Base-by-base conservation (phyloP, 2,329 filamentous ascomycete genomes). In the Thermochaetoides dissita region DNA sequence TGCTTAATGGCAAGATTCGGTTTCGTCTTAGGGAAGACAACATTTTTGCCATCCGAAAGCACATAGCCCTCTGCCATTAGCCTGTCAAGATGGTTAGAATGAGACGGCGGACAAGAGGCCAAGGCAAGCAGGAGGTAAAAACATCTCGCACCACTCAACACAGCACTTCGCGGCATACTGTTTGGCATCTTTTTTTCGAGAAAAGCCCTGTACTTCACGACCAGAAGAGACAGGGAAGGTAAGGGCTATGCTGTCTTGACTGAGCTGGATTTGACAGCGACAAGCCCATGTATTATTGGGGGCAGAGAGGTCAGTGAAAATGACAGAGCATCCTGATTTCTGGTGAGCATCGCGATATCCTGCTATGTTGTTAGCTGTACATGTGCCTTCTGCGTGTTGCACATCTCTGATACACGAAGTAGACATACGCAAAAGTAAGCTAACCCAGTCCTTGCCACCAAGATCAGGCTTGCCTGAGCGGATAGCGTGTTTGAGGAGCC, bases 181-280 rank as follows among this genome's bases (percentile, higher is more conserved):
- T 54, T 71, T 74, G 24, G 73, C 71, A 32, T 66, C 66, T 60
- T 71, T 74, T 49, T 74, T 74, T 28, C 52, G 59, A 8, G 54
- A 43, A 40, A 73, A 75, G 0, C 51, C 44, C 0, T 64, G 64
- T 30, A 51, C 44, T 3, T 49, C 44, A 2, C 43, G 17, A 11
- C 10, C 38, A 41, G 41, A 2, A 57, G 53, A 28, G 59, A 24
- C 17, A 5, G 17, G 17, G 17, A 24, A 55, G 10, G 50, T 48
- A 34, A 55, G 52, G 0, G 42, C 39, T 2, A 37, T 47, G 36
- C 34, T 34, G 30, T 37, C 36, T 5, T 2, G 7, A 9, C 24
- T 8, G 12, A 17, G 35, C 17, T 9, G 17, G 37, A 44, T 32
- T 34, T 11, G 34, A 7, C 40, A 38, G 6, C 7, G 29, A 38